Percentiles rank a stretch among this genome's conserved stretches.
These are phyloP conservation scores for Arthroderma sp. DNA, from an alignment of 2,329 filamentous ascomycete genomes.

Conservation along the genomic window DNA sequence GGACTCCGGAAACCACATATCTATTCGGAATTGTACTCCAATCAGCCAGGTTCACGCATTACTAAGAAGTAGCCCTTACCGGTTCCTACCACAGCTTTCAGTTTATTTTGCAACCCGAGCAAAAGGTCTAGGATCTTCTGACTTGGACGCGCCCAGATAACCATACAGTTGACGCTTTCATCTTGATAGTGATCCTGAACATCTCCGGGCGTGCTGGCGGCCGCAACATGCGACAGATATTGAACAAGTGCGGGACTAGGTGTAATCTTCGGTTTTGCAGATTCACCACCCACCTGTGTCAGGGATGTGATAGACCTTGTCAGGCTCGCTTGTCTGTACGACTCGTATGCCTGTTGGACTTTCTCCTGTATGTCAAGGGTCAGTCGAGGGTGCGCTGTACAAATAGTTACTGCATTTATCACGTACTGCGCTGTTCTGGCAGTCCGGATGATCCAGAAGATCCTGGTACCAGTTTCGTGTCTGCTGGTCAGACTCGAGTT, in stretches of 20 bases:
- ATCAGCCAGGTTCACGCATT: not conserved
- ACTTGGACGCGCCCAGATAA: slow-evolving; percentile 10
- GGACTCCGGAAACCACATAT: slow-evolving; percentile 11
- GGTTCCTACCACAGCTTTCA: slow-evolving; percentile 4
- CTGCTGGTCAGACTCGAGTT: slow-evolving; percentile 6
- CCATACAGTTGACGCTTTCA: slow-evolving; percentile 8
- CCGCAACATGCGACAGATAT: slow-evolving; percentile 1
- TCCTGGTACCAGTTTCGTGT: slow-evolving; percentile 9
- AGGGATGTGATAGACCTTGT: slow-evolving; percentile 1
- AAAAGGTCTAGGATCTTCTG: slow-evolving; percentile 1
- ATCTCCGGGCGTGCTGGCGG: not conserved
- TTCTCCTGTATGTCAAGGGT: slow-evolving; percentile 2
- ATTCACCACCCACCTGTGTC: not conserved
- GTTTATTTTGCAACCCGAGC: slow-evolving; percentile 4
- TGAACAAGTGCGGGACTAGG: slow-evolving; percentile 7
- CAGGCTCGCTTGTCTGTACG: slow-evolving; percentile 7
- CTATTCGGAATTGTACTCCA: not conserved
- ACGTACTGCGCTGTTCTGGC: slow-evolving; percentile 6
- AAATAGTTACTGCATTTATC: not conserved
- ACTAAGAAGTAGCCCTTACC: not conserved
- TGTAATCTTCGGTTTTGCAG: slow-evolving; percentile 3
- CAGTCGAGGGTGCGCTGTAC: not conserved
- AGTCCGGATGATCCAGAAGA: slow-evolving; percentile 11
- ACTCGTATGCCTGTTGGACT: slow-evolving; percentile 9
- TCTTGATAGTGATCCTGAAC: slow-evolving; percentile 1